Base-by-base conservation (phyloP, 129 eudicot genomes). In the Mikania micrantha region DNA sequence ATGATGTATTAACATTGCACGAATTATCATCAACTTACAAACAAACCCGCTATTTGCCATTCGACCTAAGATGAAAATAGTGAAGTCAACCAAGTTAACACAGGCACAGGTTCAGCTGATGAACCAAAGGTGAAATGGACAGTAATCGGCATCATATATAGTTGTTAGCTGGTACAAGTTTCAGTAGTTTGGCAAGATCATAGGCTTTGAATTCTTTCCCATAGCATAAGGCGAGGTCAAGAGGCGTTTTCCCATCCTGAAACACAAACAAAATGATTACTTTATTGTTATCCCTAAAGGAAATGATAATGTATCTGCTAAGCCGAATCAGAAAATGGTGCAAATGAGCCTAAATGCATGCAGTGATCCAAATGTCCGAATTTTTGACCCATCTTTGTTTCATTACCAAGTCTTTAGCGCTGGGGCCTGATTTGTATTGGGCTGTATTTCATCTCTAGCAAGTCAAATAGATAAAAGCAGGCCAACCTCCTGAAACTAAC, bases 121-220 rank as follows among this genome's bases (percentile, higher is more conserved):
- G 20, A 42, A 42, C 59, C 48, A 12, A 56, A 70, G 39, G 63
- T 15, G 22, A 22, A 35, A 36, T 15, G 29, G 15, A n/a, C n/a
- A 34, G 2, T 40, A 27, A 71, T 27, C 39, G 52, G 27, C 40
- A 63, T 73, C 54, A 74, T 34, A 25, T 7, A 40, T 74, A 65
- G 76, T 83, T 81, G 72, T 73, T 69, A n/a, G 85, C 90, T 60
- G 96, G 88, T 54, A 88, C 87, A 78, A 88, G 80, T 85, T 92
- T 92, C 78, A 92, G 61, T 74, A 92, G 75, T 87, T 88, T 92
- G 64, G 96, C 88, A 22, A 92, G 87, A 54, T 92, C 96, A 42
- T 83, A 88, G 5, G 98, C 82, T 73, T 92, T 88, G 80, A 92
- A 92, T 34, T 92, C 95, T 84, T 86, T 92, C 42, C 98, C 98